Evolutionary conservation across 352 stramenopile species (phyloP).

Genomic region (Phytophthora fragariaefolia): DNA sequence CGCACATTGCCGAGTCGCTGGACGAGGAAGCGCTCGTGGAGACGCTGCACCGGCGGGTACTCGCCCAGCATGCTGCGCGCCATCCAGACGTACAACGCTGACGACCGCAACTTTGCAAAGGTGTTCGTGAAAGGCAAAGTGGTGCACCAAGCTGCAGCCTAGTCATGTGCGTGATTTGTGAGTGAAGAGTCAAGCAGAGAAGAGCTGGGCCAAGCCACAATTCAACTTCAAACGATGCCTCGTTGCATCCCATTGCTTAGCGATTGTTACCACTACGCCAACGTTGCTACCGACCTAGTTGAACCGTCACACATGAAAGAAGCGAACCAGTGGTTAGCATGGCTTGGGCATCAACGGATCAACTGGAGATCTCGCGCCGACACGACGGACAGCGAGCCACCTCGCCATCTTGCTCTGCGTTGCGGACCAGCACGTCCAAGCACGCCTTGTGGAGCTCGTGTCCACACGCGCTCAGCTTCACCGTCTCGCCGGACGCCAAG

Average conservation of each 20-base stretch:
- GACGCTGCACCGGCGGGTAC: conserved; percentile 85
- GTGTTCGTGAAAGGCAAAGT: conserved; percentile 75
- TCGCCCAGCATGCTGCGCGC: conserved; percentile 89
- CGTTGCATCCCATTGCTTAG: too few relatives aligned
- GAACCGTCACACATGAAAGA: too few relatives aligned
- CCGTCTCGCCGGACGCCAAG: conserved; percentile 53
- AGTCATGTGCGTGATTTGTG: not conserved
- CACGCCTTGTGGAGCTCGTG: conserved; percentile 65
- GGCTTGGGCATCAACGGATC: too few relatives aligned
- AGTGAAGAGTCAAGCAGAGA: too few relatives aligned
- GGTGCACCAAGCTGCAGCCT: conserved; percentile 11
- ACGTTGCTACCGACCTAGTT: too few relatives aligned
- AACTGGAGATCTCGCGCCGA: conserved; percentile 24
- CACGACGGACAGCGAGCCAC: conserved; percentile 38
- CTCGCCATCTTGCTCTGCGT: conserved; percentile 37
- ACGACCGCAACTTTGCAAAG: conserved; percentile 82
- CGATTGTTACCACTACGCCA: too few relatives aligned
- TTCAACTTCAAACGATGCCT: too few relatives aligned
- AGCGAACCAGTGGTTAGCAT: too few relatives aligned
- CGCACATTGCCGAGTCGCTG: conserved; percentile 85
- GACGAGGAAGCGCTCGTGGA: conserved; percentile 88
- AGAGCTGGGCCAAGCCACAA: too few relatives aligned
- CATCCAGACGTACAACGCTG: conserved; percentile 83
- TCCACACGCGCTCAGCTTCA: conserved; percentile 47
- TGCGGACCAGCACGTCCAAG: conserved; percentile 44